A percentile compares a stretch with the other conserved stretches of the same genome.
Conservation (phyloP, 768 basidiomycete species). For the Rhodotorula kratochvilovae region DNA sequence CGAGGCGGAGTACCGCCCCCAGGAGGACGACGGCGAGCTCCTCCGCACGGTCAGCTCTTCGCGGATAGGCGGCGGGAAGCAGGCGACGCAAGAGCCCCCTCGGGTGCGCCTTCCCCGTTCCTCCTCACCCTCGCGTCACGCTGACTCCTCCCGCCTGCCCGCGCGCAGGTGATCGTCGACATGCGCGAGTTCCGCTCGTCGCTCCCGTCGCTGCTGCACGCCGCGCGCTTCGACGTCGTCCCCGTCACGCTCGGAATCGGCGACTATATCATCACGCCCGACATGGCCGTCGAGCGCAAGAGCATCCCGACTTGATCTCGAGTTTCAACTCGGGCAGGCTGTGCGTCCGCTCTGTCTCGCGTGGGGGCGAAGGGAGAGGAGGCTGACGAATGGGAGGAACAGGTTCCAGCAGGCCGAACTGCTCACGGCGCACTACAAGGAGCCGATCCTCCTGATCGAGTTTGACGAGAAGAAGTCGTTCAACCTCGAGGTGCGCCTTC, state of each 20-base stretch:
- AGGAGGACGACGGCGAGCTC: conserved; percentile 50
- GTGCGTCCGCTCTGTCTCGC: conserved; percentile 54
- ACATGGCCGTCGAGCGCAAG: conserved; percentile 94
- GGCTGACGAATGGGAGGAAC: not conserved
- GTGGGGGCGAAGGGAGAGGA: not conserved
- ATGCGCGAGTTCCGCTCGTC: conserved; percentile 94
- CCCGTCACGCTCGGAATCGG: conserved; percentile 91
- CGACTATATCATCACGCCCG: conserved; percentile 90
- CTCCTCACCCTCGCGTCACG: not conserved
- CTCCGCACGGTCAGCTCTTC: conserved; percentile 72
- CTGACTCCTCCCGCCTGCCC: not conserved
- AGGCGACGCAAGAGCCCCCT: conserved; percentile 60
- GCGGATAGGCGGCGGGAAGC: conserved; percentile 73
- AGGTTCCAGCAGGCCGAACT: conserved; percentile 96
- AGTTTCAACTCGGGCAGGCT: conserved; percentile 90
- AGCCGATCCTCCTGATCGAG: conserved; percentile 86
- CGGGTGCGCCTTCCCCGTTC: conserved; percentile 43
- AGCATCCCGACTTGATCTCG: conserved; percentile 81
- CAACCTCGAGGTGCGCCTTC: conserved; percentile 65
- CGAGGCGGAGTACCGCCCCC: conserved; percentile 47
- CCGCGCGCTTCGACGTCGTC: conserved; percentile 69
- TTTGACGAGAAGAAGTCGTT: conserved; percentile 97
- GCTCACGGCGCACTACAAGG: conserved; percentile 94
- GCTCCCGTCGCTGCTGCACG: conserved; percentile 82
- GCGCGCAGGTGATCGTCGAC: conserved; percentile 78